Conservation (phyloP, 345 rosid genomes). For the Eucalyptus marginata region DNA sequence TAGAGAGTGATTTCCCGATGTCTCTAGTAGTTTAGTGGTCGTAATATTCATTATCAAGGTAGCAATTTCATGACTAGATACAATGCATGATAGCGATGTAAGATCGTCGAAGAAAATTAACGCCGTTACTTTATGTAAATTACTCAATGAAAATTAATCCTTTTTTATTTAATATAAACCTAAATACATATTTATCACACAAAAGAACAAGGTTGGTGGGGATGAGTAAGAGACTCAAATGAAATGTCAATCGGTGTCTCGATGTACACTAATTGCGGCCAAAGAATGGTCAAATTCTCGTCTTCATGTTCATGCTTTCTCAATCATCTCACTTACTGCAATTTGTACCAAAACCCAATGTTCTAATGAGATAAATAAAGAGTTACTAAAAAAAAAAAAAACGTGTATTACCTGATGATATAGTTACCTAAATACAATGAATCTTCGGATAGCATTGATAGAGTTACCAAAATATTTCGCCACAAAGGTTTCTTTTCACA, state of each 20-base stretch:
- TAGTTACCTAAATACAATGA: not conserved
- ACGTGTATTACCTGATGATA: not conserved
- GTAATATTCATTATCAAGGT: not conserved
- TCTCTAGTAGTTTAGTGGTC: not conserved
- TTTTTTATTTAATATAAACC: not conserved
- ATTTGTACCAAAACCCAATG: not conserved
- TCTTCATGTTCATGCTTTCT: not conserved
- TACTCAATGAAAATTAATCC: not conserved
- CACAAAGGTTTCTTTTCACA: not conserved
- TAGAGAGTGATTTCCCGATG: not conserved
- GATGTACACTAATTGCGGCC: not conserved
- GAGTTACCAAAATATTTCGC: not conserved
- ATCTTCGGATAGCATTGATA: not conserved
- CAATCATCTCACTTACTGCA: not conserved
- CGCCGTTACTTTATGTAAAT: not conserved
- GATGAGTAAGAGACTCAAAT: not conserved
- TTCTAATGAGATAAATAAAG: not conserved
- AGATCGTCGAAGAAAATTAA: not conserved
- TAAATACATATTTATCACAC: not conserved
- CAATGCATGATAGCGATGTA: not conserved
- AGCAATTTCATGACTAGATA: not conserved
- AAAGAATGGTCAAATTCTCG: not conserved
- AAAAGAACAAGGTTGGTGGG: not conserved
- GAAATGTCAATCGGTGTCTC: not conserved
- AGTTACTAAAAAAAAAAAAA: not conserved